These are phyloP conservation scores for Neophaeococcomyces aloes DNA, from an alignment of 2,329 filamentous ascomycete genomes.

Conservation along the genomic window DNA sequence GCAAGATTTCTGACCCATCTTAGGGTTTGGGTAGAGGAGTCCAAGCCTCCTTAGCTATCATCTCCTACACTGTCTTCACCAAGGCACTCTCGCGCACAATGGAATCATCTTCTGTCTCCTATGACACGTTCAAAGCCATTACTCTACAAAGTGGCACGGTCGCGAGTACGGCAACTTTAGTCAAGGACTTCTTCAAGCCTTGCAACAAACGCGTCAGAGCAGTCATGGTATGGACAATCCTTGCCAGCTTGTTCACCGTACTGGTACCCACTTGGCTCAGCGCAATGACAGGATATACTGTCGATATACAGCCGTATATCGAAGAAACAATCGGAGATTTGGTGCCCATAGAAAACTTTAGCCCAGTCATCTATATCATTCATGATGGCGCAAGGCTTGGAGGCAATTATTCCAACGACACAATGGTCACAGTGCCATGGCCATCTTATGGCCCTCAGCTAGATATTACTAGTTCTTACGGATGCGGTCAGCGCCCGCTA, in stretches of 20 bases:
- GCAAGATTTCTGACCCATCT: conserved; percentile 1
- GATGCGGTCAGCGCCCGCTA: not conserved
- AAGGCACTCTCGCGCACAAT: conserved; percentile 27
- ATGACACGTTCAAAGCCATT: conserved; percentile 27
- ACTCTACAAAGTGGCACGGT: conserved; percentile 24
- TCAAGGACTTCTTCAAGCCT: conserved; percentile 20
- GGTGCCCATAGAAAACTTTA: conserved; percentile 22
- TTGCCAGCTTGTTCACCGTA: conserved; percentile 25
- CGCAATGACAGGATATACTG: conserved; percentile 31
- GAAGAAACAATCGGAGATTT: conserved; percentile 12
- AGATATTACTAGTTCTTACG: conserved; percentile 9
- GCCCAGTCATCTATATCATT: conserved; percentile 15
- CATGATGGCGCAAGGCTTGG: conserved; percentile 12
- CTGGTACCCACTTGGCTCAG: conserved; percentile 26
- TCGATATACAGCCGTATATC: conserved; percentile 22
- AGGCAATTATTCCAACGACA: not conserved
- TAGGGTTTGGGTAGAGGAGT: conserved; percentile 24
- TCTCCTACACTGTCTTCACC: conserved; percentile 27
- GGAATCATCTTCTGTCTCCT: conserved; percentile 27
- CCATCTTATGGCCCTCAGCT: not conserved
- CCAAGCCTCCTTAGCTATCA: conserved; percentile 24
- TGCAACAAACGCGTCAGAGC: conserved; percentile 13
- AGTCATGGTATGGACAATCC: conserved; percentile 26
- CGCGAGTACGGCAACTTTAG: conserved; percentile 22
- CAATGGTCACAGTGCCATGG: not conserved